phyloP scores from a whole-genome alignment of 1,284 basidiomycete genomes.

The Coniophora puteana region DNA sequence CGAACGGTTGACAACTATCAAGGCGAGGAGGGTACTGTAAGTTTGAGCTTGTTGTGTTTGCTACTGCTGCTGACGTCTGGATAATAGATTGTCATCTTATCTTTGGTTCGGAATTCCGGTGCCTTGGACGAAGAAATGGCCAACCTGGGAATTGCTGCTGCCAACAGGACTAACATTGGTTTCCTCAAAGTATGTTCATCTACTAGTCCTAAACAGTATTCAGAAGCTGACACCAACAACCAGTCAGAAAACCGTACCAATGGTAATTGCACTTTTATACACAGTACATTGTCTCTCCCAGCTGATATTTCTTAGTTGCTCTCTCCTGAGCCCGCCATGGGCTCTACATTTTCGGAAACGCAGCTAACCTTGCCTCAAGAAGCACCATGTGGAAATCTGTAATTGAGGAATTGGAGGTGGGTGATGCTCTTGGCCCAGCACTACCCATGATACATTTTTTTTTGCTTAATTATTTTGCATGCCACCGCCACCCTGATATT shows the following conservation, averaged over 20 bases:
- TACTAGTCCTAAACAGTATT: not conserved
- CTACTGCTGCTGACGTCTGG: not conserved
- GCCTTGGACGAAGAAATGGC: slow-evolving; percentile 30
- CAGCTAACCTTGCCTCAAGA: slow-evolving; percentile 40
- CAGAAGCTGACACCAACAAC: not conserved
- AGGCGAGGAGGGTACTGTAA: slow-evolving; percentile 60
- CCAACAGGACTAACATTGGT: slow-evolving; percentile 49
- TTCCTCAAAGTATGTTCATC: slow-evolving; percentile 53
- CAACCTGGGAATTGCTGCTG: slow-evolving; percentile 16
- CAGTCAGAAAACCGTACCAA: slow-evolving; percentile 59
- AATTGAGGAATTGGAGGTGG: slow-evolving; percentile 48
- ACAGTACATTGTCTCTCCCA: slow-evolving; percentile 1
- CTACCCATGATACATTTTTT: slow-evolving; percentile 54
- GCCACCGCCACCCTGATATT: slow-evolving; percentile 51
- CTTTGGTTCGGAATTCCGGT: slow-evolving; percentile 67
- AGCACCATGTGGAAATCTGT: slow-evolving; percentile 61
- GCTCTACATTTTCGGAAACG: slow-evolving; percentile 69
- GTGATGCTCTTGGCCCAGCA: slow-evolving; percentile 44
- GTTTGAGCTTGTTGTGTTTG: slow-evolving; percentile 3
- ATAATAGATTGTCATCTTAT: slow-evolving; percentile 59
- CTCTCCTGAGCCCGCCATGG: slow-evolving; percentile 73
- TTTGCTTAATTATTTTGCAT: too few relatives aligned
- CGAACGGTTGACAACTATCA: slow-evolving; percentile 79
- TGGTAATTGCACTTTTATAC: slow-evolving; percentile 25
- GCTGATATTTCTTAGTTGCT: slow-evolving; percentile 44